These are phyloP conservation scores for Salix brachista DNA, from an alignment of 345 rosid genomes.

Conservation along the genomic window DNA sequence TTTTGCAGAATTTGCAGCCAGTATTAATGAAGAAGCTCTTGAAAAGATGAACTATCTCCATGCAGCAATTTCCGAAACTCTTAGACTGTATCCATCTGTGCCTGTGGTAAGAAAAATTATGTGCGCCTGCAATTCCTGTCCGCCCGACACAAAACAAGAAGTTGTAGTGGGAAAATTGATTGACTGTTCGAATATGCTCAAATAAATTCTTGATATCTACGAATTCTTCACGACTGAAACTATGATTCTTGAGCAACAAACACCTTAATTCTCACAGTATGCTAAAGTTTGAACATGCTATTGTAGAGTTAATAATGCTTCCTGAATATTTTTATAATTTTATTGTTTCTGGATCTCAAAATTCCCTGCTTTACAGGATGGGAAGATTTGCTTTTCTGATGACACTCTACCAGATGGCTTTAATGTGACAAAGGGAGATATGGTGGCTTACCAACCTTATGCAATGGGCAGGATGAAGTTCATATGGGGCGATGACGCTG, in stretches of 20 bases:
- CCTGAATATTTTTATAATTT: not conserved
- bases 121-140: too few relatives aligned
- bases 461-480: slow-evolving; percentile 43
- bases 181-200: too few relatives aligned
- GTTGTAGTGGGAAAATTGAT: too few relatives aligned
- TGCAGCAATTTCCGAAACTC: slow-evolving; percentile 36
- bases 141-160: too few relatives aligned
- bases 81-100: slow-evolving; percentile 43
- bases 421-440: slow-evolving; percentile 34
- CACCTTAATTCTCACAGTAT: too few relatives aligned
- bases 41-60: slow-evolving; percentile 42
- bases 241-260: too few relatives aligned
- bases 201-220: too few relatives aligned
- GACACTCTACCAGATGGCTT: slow-evolving; percentile 41
- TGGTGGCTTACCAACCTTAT: slow-evolving; percentile 23
- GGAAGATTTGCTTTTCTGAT: slow-evolving; percentile 7
- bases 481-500: slow-evolving; percentile 41
- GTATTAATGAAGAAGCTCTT: slow-evolving; percentile 35
- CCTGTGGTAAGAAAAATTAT: slow-evolving; percentile 30
- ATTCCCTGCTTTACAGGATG: slow-evolving; percentile 30
- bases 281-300: not conserved
- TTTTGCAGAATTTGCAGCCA: slow-evolving; percentile 21
- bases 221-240: too few relatives aligned
- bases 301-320: too few relatives aligned
- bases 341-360: not conserved